Conservation (phyloP, 306 rosid species). For the Cicer pinnatifidum region DNA sequence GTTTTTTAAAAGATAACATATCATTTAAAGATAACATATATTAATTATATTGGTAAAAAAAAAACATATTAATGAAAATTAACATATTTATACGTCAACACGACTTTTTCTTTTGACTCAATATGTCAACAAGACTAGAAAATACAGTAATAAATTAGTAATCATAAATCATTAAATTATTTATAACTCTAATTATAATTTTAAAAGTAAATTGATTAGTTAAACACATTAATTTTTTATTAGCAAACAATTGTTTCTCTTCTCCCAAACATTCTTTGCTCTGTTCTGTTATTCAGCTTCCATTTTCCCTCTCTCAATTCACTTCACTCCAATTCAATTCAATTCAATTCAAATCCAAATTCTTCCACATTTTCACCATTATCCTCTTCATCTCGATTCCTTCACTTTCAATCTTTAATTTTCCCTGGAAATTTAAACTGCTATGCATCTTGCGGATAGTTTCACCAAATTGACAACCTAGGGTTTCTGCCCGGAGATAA, state of each 20-base stretch:
- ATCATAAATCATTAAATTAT: too few relatives aligned
- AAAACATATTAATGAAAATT: too few relatives aligned
- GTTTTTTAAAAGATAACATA: too few relatives aligned
- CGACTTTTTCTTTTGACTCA: too few relatives aligned
- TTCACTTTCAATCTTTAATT: neutral
- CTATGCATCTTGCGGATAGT: neutral
- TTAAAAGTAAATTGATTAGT: too few relatives aligned
- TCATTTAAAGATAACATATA: too few relatives aligned
- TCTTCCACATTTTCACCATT: slow-evolving; percentile 7
- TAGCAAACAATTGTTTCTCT: slow-evolving; percentile 7
- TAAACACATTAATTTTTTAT: neutral
- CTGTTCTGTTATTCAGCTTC: neutral
- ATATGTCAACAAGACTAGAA: too few relatives aligned
- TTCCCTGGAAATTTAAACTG: neutral
- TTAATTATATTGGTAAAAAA: too few relatives aligned
- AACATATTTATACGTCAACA: too few relatives aligned
- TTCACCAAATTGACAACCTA: neutral
- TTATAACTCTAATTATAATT: too few relatives aligned
- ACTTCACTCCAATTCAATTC: slow-evolving; percentile 11
- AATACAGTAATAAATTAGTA: too few relatives aligned
- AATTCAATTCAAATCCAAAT: neutral
- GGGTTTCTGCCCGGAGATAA: neutral
- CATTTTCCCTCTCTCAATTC: neutral
- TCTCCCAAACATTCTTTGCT: neutral
- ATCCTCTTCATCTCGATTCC: slow-evolving; percentile 10